phyloP scores from a whole-genome alignment of 1,139 yeast genomes.

The Geotrichum macrosporum region DNA sequence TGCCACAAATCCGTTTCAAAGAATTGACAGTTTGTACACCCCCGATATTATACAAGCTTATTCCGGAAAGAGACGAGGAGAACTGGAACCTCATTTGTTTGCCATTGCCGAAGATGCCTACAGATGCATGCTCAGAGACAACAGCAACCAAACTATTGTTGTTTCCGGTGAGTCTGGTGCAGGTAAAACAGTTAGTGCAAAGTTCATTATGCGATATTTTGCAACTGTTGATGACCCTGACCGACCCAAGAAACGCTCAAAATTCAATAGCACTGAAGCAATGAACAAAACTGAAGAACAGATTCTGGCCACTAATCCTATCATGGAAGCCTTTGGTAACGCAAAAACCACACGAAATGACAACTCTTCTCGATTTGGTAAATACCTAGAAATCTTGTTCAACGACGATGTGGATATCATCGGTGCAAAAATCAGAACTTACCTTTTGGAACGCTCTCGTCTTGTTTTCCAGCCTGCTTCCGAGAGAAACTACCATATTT shows the following conservation, averaged over 20 bases:
- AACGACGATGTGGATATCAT: slow-evolving; percentile 69
- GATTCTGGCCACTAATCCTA: slow-evolving; percentile 94
- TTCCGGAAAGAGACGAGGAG: slow-evolving; percentile 88
- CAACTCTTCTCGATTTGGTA: slow-evolving; percentile 95
- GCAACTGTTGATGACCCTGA: slow-evolving; percentile 83
- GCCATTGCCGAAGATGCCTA: slow-evolving; percentile 98
- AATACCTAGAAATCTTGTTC: slow-evolving; percentile 86
- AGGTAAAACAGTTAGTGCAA: slow-evolving; percentile 96
- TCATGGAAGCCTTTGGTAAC: slow-evolving; percentile 98
- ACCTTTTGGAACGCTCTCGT: slow-evolving; percentile 87
- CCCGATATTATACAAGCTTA: slow-evolving; percentile 94
- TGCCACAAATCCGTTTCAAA: slow-evolving; percentile 93
- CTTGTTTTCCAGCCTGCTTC: slow-evolving; percentile 84
- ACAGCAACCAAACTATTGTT: slow-evolving; percentile 87
- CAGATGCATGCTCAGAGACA: slow-evolving; percentile 78
- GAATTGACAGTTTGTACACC: slow-evolving; percentile 84
- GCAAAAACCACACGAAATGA: slow-evolving; percentile 98
- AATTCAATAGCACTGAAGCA: slow-evolving; percentile 45
- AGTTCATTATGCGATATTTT: slow-evolving; percentile 94
- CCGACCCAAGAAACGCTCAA: slow-evolving; percentile 33
- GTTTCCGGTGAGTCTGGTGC: slow-evolving; percentile 99
- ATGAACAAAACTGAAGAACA: slow-evolving; percentile 92
- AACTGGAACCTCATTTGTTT: slow-evolving; percentile 91
- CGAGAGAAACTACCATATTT: slow-evolving; percentile 93
- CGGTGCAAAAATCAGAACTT: slow-evolving; percentile 93